Evolutionary conservation across 1,139 yeast species (phyloP), one percentile per base, ranked within the genome.

Genomic region (Saccharomyces hybrid): DNA sequence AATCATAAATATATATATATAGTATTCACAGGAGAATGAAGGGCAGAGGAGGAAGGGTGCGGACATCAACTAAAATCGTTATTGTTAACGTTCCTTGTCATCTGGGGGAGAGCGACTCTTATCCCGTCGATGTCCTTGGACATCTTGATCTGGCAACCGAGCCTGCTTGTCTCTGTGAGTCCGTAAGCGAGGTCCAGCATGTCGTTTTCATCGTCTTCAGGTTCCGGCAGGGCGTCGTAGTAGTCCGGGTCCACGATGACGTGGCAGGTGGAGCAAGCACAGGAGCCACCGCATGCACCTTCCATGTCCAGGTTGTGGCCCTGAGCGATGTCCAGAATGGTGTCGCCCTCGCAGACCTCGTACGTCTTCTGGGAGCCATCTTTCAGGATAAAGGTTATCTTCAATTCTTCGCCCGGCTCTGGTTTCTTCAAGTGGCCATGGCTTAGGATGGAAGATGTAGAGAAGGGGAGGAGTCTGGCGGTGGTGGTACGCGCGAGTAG

Each of bases 271-370:
- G 97, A 90, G 69, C 99, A 93, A 1, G 99, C 99, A 76, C 99
- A 93, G 1, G 97, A 89, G 1, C 99, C 99, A 38, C 99, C 99
- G 73, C 99, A 93, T 0, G 99, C 99, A 48, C 99, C 96, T 70
- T 93, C 99, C 91, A 93, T 90, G 64, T 93, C 99, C 58, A 93
- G 73, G 64, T 90, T 86, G 67, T 91, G 75, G 3, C 95, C 96
- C 73, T 93, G 99, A 5, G 98, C 99, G 55, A 93, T 90, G 70
- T 93, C 99, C 69, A 93, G 75, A 49, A 93, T 68, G 50, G 91
- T 84, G 67, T 93, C 99, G 8, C 98, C 99, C 61, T 86, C 97
- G 1, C 95, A 86, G 1, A 86, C 98, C 66, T 90, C 97, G 62
- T 80, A 81, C 1, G 87, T 82, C 58, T 81, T 76, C 69, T 89